Evolutionary conservation across 768 basidiomycete species (phyloP), one percentile per base, ranked within the genome.

Genomic region (Fomitopsis pulvina): DNA sequence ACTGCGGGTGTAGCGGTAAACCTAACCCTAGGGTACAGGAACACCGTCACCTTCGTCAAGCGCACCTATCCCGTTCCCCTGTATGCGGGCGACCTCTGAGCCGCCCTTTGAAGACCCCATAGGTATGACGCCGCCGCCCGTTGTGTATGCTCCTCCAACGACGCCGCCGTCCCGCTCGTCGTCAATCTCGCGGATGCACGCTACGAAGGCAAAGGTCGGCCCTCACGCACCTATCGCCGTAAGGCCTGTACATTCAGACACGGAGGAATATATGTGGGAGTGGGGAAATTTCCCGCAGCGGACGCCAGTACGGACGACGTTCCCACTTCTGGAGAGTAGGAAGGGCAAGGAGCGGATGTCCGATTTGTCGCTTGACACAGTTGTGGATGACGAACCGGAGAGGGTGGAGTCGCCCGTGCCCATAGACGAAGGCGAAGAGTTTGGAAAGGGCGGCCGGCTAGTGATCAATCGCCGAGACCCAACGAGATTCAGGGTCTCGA

Each of bases 211-310:
- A 14, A 18, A 32, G 21, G 29, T 51, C 21, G 43, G 44, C 18
- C 27, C 57, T 46, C 48, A 48, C 42, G 6, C 51, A 51, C 46
- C 44, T 24, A 22, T 57, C 25, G 51, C 57, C 7, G 45, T 51
- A 21, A 42, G 59, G 16, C 45, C 51, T 3, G 41, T 56, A 3
- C 46, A 58, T 0, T 37, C 49, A 9, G 54, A 57, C 5, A 18
- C 75, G 2, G 81, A 81, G 49, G 85, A 89, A 60, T 92, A 92
- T 59, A 87, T 87, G 5, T 94, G 92, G 92, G 93, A 94, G 57
- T 94, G 92, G 92, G 92, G 91, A 24, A 82, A 78, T 18, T 89
- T 94, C 59, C 93, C 91, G 25, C 85, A 83, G 54, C 85, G 81
- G 21, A 87, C 88, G 3, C 85, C 86, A 0, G 66, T 81, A 57